Percentiles rank a stretch among this genome's conserved stretches.
Evolutionary conservation across 306 rosid genomes (phyloP).

Genomic region (Dalbergia oliveri): DNA sequence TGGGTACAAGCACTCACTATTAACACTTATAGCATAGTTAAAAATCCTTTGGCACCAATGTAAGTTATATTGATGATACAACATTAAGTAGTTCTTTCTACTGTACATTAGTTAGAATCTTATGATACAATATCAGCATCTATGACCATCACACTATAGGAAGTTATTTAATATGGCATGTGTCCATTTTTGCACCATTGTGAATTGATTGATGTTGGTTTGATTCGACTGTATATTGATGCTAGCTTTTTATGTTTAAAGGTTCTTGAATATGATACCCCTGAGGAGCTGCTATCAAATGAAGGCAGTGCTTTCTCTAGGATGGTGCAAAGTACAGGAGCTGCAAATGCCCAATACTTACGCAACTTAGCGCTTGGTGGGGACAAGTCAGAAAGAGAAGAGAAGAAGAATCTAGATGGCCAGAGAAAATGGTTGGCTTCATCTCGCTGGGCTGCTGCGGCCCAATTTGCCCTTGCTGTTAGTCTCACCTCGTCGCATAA

Average conservation of each 20-base stretch:
- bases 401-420: conserved; percentile 48
- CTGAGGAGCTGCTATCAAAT: conserved; percentile 68
- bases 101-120: not conserved
- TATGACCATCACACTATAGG: conserved; percentile 20
- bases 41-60: conserved; percentile 3
- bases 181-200: not conserved
- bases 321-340: conserved; percentile 94
- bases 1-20: conserved; percentile 31
- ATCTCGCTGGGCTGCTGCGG: conserved; percentile 81
- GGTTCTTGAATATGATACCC: conserved; percentile 83
- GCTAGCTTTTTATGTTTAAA: conserved; percentile 41
- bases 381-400: conserved; percentile 51
- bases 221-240: conserved; percentile 28
- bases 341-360: conserved; percentile 85
- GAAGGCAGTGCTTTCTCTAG: conserved; percentile 77
- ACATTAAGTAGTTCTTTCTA: conserved; percentile 12
- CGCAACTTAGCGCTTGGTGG: conserved; percentile 65
- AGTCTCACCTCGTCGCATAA: conserved; percentile 73
- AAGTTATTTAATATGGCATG: not conserved
- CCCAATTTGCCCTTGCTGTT: conserved; percentile 74
- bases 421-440: conserved; percentile 68
- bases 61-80: conserved; percentile 12
- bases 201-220: conserved; percentile 15
- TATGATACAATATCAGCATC: conserved; percentile 1
- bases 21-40: conserved; percentile 16